These are phyloP conservation scores for Barnettozyma hawaiiensis DNA, from an alignment of 1,139 yeast genomes.

Conservation along the genomic window DNA sequence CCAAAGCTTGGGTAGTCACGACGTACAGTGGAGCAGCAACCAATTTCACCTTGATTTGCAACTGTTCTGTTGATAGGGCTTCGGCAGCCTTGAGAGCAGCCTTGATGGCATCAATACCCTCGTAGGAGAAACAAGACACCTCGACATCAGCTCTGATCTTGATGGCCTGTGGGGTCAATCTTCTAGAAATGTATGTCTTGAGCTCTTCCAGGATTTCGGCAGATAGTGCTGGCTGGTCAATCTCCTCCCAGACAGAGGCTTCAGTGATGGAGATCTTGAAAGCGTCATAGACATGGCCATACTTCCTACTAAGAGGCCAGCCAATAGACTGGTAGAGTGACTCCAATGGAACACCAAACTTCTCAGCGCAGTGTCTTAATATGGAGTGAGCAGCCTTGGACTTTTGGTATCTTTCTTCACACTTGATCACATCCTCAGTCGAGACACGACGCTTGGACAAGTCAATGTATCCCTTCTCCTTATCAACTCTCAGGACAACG, in stretches of 20 bases:
- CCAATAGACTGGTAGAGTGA: slow-evolving; percentile 82
- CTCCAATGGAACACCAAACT: slow-evolving; percentile 83
- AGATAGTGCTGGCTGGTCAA: slow-evolving; percentile 55
- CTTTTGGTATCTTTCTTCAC: slow-evolving; percentile 97
- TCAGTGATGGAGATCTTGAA: slow-evolving; percentile 94
- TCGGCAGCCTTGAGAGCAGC: slow-evolving; percentile 86
- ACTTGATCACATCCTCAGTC: slow-evolving; percentile 94
- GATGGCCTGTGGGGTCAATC: slow-evolving; percentile 96
- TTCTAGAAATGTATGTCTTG: slow-evolving; percentile 78
- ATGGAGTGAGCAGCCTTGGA: slow-evolving; percentile 97
- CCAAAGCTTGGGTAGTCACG: slow-evolving; percentile 86
- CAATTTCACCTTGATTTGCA: slow-evolving; percentile 84
- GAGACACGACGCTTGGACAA: slow-evolving; percentile 96
- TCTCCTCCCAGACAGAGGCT: slow-evolving; percentile 77
- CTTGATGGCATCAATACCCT: slow-evolving; percentile 97
- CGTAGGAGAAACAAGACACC: slow-evolving; percentile 94
- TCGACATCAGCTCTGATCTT: slow-evolving; percentile 97
- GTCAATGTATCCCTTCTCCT: slow-evolving; percentile 97
- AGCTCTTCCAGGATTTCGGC: slow-evolving; percentile 72
- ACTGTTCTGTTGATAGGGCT: slow-evolving; percentile 71
- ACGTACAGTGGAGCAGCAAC: slow-evolving; percentile 98
- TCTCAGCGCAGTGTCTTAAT: slow-evolving; percentile 96
- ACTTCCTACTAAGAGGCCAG: slow-evolving; percentile 95
- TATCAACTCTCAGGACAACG: slow-evolving; percentile 97
- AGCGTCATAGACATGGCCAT: slow-evolving; percentile 96